phyloP scores from a whole-genome alignment of 495 filamentous ascomycete species.

The Daldinia vernicosa region DNA sequence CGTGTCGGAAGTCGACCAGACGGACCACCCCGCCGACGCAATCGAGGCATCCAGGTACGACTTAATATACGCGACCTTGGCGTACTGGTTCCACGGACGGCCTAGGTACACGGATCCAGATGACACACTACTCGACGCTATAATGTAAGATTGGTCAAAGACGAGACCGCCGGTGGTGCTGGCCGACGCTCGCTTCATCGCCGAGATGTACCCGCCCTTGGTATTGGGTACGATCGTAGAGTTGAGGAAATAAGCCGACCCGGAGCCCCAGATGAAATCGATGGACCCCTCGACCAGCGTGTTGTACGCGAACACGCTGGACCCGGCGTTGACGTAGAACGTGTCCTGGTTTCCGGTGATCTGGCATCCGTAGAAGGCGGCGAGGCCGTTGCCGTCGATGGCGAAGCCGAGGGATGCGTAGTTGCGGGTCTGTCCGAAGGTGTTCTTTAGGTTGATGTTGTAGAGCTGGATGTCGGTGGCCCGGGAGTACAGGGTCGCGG shows the following conservation, averaged over 20 bases:
- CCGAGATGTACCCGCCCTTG: constrained; percentile 43
- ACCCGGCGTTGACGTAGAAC: constrained; percentile 28
- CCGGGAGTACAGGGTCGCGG: constrained; percentile 41
- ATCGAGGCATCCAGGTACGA: constrained; percentile 39
- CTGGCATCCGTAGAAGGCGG: constrained; percentile 40
- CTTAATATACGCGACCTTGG: constrained; percentile 39
- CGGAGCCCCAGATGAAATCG: constrained; percentile 47
- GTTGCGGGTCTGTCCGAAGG: constrained; percentile 35
- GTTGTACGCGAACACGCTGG: constrained; percentile 38
- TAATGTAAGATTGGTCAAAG: constrained; percentile 47
- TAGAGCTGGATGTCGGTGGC: constrained; percentile 32
- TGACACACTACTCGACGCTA: constrained; percentile 10
- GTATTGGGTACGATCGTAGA: constrained; percentile 46
- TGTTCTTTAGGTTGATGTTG: constrained; percentile 42
- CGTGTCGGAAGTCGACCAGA: constrained; percentile 33
- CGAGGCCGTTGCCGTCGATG: constrained; percentile 40
- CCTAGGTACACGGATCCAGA: constrained; percentile 36
- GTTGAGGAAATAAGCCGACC: constrained; percentile 44
- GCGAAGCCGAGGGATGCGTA: constrained; percentile 46
- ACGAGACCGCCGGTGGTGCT: constrained; percentile 44
- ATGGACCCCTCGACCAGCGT: constrained; percentile 38
- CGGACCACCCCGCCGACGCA: constrained; percentile 36
- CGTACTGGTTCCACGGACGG: constrained; percentile 38
- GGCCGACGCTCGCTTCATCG: constrained; percentile 42
- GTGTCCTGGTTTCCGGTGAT: constrained; percentile 42